Percentiles rank a stretch among this genome's conserved stretches.
Conservation (phyloP, 306 rosid genomes). For the Sechiopsis laciniata region DNA sequence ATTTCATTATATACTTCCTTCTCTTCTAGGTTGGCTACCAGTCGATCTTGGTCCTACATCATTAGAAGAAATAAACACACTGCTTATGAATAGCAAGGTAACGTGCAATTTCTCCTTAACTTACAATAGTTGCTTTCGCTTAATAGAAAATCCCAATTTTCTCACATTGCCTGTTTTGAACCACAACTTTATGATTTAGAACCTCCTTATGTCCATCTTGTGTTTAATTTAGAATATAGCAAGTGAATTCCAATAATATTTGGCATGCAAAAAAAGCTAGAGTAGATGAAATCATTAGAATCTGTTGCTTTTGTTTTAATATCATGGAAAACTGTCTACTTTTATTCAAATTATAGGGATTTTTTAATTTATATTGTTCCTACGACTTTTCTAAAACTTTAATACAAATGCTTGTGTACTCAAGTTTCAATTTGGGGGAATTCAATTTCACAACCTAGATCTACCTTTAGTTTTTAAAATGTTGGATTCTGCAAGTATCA, state of each 20-base stretch:
- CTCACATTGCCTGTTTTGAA: not conserved
- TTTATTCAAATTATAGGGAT: constrained; percentile 7
- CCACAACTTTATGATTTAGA: not conserved
- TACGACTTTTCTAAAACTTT: not conserved
- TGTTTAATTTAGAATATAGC: constrained; percentile 10
- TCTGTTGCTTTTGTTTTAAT: constrained; percentile 3
- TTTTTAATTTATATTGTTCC: not conserved
- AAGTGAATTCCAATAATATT: not conserved
- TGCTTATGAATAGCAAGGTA: constrained; percentile 65
- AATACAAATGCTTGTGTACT: not conserved
- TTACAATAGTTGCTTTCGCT: constrained; percentile 2
- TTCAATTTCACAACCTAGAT: not conserved
- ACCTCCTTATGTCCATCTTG: not conserved
- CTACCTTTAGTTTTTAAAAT: not conserved
- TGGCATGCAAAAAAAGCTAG: constrained; percentile 1
- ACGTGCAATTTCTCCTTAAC: not conserved
- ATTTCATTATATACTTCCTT: too few relatives aligned
- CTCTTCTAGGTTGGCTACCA: too few relatives aligned
- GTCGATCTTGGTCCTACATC: constrained; percentile 25
- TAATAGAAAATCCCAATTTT: not conserved
- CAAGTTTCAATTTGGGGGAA: not conserved
- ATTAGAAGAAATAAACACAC: constrained; percentile 50
- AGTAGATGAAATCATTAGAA: constrained; percentile 1
- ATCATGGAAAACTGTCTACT: not conserved
- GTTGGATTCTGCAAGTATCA: not conserved